Evolutionary conservation across 768 basidiomycete genomes (phyloP).

Genomic region (Boletus insuetus): DNA sequence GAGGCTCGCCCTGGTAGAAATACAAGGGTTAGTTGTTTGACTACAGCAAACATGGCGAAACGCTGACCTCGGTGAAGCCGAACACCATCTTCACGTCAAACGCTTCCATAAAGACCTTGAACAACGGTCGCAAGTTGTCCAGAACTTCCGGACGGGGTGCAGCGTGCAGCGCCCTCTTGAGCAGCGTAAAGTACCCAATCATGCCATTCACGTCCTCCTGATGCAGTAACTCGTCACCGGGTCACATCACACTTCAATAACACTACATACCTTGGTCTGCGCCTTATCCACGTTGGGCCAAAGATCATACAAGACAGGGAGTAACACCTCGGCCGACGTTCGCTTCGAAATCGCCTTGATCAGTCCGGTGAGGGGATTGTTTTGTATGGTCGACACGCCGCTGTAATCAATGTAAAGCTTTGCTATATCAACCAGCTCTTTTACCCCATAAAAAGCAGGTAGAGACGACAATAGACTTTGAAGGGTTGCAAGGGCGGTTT

Average conservation of each 20-base stretch:
- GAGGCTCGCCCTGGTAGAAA: conserved; percentile 45
- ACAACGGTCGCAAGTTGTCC: conserved; percentile 62
- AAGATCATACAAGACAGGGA: conserved; percentile 60
- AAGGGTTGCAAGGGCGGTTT: conserved; percentile 48
- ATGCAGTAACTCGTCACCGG: neutral
- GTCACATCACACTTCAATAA: neutral
- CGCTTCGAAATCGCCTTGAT: conserved; percentile 69
- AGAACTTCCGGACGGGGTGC: conserved; percentile 63
- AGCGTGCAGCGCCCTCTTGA: conserved; percentile 62
- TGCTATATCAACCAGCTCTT: conserved; percentile 56
- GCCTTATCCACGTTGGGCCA: conserved; percentile 45
- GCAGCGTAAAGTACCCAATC: conserved; percentile 59
- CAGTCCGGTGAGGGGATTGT: conserved; percentile 39
- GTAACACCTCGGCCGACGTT: conserved; percentile 60
- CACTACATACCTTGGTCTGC: conserved; percentile 36
- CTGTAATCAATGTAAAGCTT: conserved; percentile 53
- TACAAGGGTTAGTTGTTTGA: neutral
- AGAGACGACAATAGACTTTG: conserved; percentile 69
- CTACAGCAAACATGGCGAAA: neutral
- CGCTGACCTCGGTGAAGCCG: conserved; percentile 30
- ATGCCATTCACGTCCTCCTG: conserved; percentile 28
- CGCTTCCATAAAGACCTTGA: conserved; percentile 76
- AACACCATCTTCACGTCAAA: conserved; percentile 52
- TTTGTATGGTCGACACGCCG: conserved; percentile 4
- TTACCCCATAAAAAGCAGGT: conserved; percentile 75